phyloP scores from a whole-genome alignment of 371 early-diverging fungal genomes.

The Actinomortierella wolfii region DNA sequence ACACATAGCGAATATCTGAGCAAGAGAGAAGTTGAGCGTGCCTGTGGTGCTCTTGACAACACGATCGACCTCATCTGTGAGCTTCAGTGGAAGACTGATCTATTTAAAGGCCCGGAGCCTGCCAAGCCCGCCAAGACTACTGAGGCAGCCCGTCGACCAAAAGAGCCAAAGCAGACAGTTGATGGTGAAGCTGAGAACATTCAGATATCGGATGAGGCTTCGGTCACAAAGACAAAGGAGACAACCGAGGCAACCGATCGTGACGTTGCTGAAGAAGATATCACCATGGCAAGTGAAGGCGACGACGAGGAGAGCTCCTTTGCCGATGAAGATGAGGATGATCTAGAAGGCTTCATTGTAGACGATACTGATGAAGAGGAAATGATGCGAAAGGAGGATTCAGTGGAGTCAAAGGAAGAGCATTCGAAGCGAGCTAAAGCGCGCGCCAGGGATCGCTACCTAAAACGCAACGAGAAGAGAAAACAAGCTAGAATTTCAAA shows the following conservation, averaged over 20 bases:
- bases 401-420: too few relatives aligned
- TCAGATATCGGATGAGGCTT: not conserved
- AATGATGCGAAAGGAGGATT: too few relatives aligned
- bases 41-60: slow-evolving; percentile 35
- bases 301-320: too few relatives aligned
- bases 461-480: too few relatives aligned
- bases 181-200: not conserved
- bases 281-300: too few relatives aligned
- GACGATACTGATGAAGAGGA: too few relatives aligned
- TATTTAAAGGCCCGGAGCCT: slow-evolving; percentile 21
- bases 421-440: too few relatives aligned
- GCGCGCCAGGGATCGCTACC: too few relatives aligned
- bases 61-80: slow-evolving; percentile 33
- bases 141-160: not conserved
- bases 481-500: too few relatives aligned
- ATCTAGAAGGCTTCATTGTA: too few relatives aligned
- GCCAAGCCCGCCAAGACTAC: not conserved
- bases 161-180: not conserved
- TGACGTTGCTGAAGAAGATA: too few relatives aligned
- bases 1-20: slow-evolving; percentile 25
- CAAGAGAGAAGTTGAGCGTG: slow-evolving; percentile 9
- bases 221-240: not conserved
- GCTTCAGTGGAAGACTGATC: slow-evolving; percentile 36
- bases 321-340: too few relatives aligned
- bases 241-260: slow-evolving; percentile 4